Evolutionary conservation across 345 rosid species (phyloP), one percentile per base, ranked within the genome.

Genomic region (Psidium guajava): DNA sequence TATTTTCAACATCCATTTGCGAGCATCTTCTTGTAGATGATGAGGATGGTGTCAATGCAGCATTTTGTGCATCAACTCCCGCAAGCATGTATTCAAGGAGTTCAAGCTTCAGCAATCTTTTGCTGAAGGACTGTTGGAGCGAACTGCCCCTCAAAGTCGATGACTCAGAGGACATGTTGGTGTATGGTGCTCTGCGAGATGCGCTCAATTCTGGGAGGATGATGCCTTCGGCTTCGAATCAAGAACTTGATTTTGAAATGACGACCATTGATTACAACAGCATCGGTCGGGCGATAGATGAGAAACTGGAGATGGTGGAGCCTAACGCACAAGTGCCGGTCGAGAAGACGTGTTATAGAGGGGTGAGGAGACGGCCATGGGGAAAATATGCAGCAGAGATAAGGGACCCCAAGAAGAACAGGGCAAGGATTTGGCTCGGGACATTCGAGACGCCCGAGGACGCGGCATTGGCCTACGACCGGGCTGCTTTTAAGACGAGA

Each of bases 331-430:
- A 55, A 55, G 25, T 4, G 10, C 25, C 56, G 50, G 85, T 73
- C 54, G 91, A 55, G 93, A 91, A 61, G 93, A 88, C 82, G 36
- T 3, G 3, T 36, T 36, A 36, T 36, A 36, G 36, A 36, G 36
- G 36, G 36, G 36, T 36, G 36, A 89, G 93, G 87, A 89, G 85
- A 87, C 84, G 93, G 87, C 91, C 90, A 6, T 91, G 93, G 93
- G 93, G 93, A 42, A 91, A 88, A 82, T 91, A 86, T 25, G 93
- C 91, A 1, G 93, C 90, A 50, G 93, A 91, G 90, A 91, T 91
- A 82, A 87, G 90, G n/a, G 91, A 91, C 80, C 91, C 90, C 18
- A 90, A 90, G 55, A 91, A 86, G 86, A 91, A 89, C 53, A 90
- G 91, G 4, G 91, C 93, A 2, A 86, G 93, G 84, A 89, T 89